These are phyloP conservation scores for Ceratocystis albifundus DNA, from an alignment of 2,329 filamentous ascomycete species.

Conservation along the genomic window DNA sequence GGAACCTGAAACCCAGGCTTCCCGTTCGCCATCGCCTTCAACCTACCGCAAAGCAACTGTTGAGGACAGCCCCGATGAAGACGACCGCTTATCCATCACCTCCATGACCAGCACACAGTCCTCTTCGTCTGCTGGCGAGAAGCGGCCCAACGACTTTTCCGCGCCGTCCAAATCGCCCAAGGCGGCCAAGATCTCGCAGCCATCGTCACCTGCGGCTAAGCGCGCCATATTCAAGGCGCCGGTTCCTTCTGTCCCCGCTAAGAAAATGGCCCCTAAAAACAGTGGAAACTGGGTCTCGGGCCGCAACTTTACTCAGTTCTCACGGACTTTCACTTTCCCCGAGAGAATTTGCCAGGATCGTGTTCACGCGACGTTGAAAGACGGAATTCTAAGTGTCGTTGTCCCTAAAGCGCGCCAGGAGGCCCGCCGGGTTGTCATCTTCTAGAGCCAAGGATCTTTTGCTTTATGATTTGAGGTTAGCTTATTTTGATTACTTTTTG, in stretches of 20 bases:
- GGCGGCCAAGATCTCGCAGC: neutral
- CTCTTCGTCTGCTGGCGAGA: conserved; percentile 23
- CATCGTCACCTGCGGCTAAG: neutral
- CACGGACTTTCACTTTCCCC: conserved; percentile 57
- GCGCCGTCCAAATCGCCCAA: neutral
- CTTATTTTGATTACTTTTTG: neutral
- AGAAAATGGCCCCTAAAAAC: neutral
- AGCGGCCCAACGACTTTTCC: neutral
- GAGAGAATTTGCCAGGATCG: conserved; percentile 48
- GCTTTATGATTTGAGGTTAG: neutral
- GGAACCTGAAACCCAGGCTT: conserved; percentile 31
- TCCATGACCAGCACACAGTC: conserved; percentile 11
- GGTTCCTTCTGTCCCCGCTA: neutral
- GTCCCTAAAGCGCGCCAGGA: conserved; percentile 45
- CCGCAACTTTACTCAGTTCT: conserved; percentile 55
- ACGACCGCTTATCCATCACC: conserved; percentile 19
- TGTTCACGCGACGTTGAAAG: conserved; percentile 51
- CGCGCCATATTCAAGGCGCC: conserved; percentile 19
- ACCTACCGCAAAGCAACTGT: conserved; percentile 49
- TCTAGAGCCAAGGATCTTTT: neutral
- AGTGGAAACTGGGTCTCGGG: conserved; percentile 31
- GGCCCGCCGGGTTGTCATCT: conserved; percentile 24
- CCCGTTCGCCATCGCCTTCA: conserved; percentile 5
- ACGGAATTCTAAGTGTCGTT: conserved; percentile 51
- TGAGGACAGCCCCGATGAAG: conserved; percentile 44